Evolutionary conservation across 805 yeast species (phyloP).

Genomic region (Candida michaelii): DNA sequence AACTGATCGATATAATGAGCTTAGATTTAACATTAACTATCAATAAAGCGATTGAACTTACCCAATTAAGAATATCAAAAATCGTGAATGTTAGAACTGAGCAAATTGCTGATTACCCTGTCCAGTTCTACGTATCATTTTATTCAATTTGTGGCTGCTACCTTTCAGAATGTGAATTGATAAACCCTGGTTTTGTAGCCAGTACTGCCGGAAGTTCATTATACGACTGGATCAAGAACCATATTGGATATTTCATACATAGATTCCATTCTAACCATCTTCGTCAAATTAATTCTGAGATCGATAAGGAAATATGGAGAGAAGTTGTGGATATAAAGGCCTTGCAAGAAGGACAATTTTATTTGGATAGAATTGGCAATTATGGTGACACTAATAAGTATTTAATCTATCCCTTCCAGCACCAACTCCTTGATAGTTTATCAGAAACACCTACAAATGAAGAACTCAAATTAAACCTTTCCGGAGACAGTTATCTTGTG

Average conservation of each 20-base stretch:
- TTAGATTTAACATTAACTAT: constrained; percentile 69
- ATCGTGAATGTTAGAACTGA: constrained; percentile 76
- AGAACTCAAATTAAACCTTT: not conserved
- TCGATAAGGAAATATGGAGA: constrained; percentile 78
- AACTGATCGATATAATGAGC: constrained; percentile 47
- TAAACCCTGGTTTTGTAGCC: constrained; percentile 65
- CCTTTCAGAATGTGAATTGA: constrained; percentile 77
- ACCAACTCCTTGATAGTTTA: not conserved
- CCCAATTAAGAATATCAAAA: constrained; percentile 77
- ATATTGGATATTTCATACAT: constrained; percentile 57
- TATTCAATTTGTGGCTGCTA: constrained; percentile 68
- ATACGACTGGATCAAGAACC: constrained; percentile 65
- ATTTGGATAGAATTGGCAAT: constrained; percentile 24
- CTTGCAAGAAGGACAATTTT: constrained; percentile 27
- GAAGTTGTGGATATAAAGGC: constrained; percentile 57
- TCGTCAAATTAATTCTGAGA: constrained; percentile 43
- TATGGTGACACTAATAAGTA: constrained; percentile 22
- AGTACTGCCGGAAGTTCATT: constrained; percentile 51
- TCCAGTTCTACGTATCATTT: constrained; percentile 63
- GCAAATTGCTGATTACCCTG: constrained; percentile 56
- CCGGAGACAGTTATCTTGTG: constrained; percentile 24
- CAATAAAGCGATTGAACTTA: constrained; percentile 62
- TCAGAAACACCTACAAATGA: not conserved
- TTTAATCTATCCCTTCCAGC: constrained; percentile 21
- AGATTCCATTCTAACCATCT: constrained; percentile 54